phyloP scores from a whole-genome alignment of 345 rosid species.

The Lagerstroemia speciosa region DNA sequence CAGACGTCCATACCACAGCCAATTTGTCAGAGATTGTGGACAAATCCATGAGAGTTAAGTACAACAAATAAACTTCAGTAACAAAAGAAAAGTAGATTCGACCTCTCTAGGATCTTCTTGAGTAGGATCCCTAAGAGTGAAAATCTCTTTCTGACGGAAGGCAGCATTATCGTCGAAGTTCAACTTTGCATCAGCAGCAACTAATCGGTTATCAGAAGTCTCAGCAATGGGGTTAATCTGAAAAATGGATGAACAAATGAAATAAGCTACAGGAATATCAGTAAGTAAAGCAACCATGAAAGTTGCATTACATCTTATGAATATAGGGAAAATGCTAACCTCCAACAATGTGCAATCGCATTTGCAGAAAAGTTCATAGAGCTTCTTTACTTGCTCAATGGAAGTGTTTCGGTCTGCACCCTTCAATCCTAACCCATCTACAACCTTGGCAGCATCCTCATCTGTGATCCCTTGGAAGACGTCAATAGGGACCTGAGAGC shows the following conservation, averaged over 20 bases:
- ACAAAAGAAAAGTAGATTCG: conserved; percentile 7
- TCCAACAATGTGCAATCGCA: conserved; percentile 91
- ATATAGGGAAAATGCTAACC: conserved; percentile 22
- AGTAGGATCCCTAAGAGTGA: conserved; percentile 78
- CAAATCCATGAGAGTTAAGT: background rate
- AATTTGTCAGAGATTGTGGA: background rate
- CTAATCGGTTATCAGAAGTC: conserved; percentile 71
- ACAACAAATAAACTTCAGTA: background rate
- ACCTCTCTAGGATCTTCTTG: conserved; percentile 99
- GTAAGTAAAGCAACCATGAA: background rate
- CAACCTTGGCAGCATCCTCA: conserved; percentile 94
- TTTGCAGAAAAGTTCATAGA: conserved; percentile 75
- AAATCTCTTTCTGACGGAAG: conserved; percentile 75
- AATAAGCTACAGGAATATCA: background rate
- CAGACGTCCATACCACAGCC: background rate
- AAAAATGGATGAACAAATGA: conserved; percentile 12
- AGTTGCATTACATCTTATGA: background rate
- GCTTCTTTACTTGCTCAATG: conserved; percentile 95
- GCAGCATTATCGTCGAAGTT: conserved; percentile 99
- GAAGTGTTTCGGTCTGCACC: conserved; percentile 71
- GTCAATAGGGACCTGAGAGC: conserved; percentile 75
- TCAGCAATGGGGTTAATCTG: conserved; percentile 98
- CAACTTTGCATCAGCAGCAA: conserved; percentile 99
- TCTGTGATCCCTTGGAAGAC: conserved; percentile 90
- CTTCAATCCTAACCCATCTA: conserved; percentile 87